phyloP scores from a whole-genome alignment of 176 grass and related monocot genomes.

The Aegilops bicornis region DNA sequence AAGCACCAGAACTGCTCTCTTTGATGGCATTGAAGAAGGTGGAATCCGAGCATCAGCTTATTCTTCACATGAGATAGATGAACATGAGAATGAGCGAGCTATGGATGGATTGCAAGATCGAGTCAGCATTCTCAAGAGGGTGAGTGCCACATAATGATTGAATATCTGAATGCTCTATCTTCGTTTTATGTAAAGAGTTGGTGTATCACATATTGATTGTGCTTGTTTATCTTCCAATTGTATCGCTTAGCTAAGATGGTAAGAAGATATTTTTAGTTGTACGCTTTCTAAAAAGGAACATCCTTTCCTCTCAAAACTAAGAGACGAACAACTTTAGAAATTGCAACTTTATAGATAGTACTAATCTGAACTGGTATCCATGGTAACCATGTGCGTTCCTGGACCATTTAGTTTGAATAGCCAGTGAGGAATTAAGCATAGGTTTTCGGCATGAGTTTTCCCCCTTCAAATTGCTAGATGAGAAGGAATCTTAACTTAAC shows the following conservation, averaged over 20 bases:
- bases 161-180: neutral
- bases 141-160: slow-evolving; percentile 34
- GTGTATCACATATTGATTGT: neutral
- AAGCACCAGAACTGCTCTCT: slow-evolving; percentile 65
- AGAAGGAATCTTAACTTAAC: slow-evolving; percentile 17
- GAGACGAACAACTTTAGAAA: neutral
- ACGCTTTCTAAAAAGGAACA: neutral
- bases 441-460: neutral
- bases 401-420: slow-evolving; percentile 15
- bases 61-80: slow-evolving; percentile 86
- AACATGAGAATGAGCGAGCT: slow-evolving; percentile 78
- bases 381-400: slow-evolving; percentile 16
- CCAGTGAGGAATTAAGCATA: neutral
- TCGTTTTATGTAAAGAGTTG: neutral
- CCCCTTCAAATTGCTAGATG: neutral
- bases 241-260: neutral
- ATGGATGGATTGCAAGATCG: slow-evolving; percentile 93
- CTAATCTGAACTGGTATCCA: neutral
- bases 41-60: slow-evolving; percentile 66
- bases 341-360: neutral
- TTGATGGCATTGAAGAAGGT: slow-evolving; percentile 95
- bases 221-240: neutral
- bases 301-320: neutral
- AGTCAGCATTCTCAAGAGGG: slow-evolving; percentile 94
- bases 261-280: neutral